Evolutionary conservation across 371 early-diverging fungal species (phyloP).

Genomic region (Lichtheimia corymbifera): DNA sequence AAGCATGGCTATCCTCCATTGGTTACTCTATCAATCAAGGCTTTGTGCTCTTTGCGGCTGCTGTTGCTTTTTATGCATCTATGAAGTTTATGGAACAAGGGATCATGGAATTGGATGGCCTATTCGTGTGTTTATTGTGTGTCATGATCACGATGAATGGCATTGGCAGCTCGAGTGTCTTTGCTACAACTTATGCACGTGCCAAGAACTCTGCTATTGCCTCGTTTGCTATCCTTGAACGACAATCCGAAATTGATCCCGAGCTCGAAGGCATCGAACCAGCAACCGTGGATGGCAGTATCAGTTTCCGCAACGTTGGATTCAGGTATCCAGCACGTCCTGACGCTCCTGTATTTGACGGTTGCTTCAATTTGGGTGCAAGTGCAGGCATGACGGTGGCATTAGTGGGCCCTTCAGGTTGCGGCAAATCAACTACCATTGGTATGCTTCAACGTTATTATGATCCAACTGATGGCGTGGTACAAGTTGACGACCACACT

Average conservation of each 20-base stretch:
- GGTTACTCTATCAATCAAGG: slow-evolving; percentile 74
- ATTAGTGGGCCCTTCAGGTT: slow-evolving; percentile 37
- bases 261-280: slow-evolving; percentile 59
- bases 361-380: slow-evolving; percentile 68
- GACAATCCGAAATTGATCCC: slow-evolving; percentile 70
- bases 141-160: slow-evolving; percentile 72
- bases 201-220: slow-evolving; percentile 82
- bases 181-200: slow-evolving; percentile 61
- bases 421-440: slow-evolving; percentile 84
- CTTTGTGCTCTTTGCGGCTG: slow-evolving; percentile 62
- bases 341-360: slow-evolving; percentile 73
- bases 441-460: slow-evolving; percentile 88
- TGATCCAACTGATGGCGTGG: slow-evolving; percentile 64
- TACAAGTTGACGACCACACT: slow-evolving; percentile 67
- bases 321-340: slow-evolving; percentile 84
- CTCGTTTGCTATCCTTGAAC: slow-evolving; percentile 74
- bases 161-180: slow-evolving; percentile 61
- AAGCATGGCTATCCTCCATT: slow-evolving; percentile 55
- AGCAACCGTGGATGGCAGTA: slow-evolving; percentile 46
- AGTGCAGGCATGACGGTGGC: slow-evolving; percentile 79
- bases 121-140: slow-evolving; percentile 69
- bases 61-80: slow-evolving; percentile 60
- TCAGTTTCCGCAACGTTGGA: slow-evolving; percentile 58
- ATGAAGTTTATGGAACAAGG: slow-evolving; percentile 42
- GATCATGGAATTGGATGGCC: slow-evolving; percentile 25